Evolutionary conservation across 2,329 filamentous ascomycete species (phyloP), one percentile per base, ranked within the genome.

Genomic region (Nemania sp.): DNA sequence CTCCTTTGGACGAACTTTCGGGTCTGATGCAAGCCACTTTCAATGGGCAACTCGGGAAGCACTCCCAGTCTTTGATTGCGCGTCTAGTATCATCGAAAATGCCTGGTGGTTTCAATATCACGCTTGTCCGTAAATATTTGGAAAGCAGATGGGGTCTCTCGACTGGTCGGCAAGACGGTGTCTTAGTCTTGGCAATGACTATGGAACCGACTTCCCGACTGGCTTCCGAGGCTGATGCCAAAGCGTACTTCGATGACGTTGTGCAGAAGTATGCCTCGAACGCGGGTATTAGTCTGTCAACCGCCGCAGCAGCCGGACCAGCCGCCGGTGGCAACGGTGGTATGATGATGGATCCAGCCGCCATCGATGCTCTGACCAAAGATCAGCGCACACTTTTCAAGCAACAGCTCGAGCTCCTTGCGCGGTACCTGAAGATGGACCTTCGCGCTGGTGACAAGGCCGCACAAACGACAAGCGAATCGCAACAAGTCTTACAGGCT

Each of bases 271-370:
- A 98, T 74, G 94, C 95, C 52, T 78, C 87, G 29, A 87, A 86
- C 63, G 89, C 90, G 47, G 95, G 95, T 62, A 88, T 99, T 76
- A 96, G 82, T 75, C 80, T 99, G 61, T 89, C 92, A 5, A 87
- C 90, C 6, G 87, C 90, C 29, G 84, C 91, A 25, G 86, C 89
- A 53, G 89, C 88, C 62, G 92, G 91, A 65, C 85, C 85, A 63
- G 90, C 87, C 56, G 89, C 83, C 57, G 90, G 84, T 63, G 86
- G 82, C 59, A 85, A 83, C 57, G 90, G 86, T 67, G 94, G 93
- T 74, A 98, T 99, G 95, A 97, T 99, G 91, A 98, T 99, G 93
- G 95, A 99, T 72, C 95, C 95, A 9, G 95, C 94, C 40, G 95
- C 95, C 54, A 89, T 99, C 66, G 95, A 99, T 75, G 95, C 95